Evolutionary conservation across 2,329 filamentous ascomycete genomes (phyloP), one percentile per base, ranked within the genome.

Genomic region (Cordyceps cicadae): DNA sequence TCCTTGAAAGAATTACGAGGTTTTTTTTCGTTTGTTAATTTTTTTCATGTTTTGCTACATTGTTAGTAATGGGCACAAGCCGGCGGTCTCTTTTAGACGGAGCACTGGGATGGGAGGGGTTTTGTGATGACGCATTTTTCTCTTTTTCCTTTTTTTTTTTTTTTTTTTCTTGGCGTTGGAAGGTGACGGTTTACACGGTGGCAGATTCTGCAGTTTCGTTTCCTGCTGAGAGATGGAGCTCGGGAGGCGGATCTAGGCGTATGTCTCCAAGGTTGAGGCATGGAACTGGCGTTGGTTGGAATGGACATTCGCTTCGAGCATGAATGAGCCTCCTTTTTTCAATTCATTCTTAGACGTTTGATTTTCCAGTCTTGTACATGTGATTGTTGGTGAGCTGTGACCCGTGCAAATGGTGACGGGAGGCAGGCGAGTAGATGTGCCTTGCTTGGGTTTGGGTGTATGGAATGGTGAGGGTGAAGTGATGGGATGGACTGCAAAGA

Each of bases 261-360:
- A 52, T 5, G 24, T 24, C 24, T 53, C 39, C 19, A 46, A 11
- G 21, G 8, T 2, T n/a, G 24, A 53, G 26, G 39, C 26, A 26
- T 26, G 17, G 48, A 39, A 45, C 14, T 43, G 56, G 56, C 56
- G 56, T 59, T 59, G 56, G 56, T 8, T 24, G 56, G 34, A 53
- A 59, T 46, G 56, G 56, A 59, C 56, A 53, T 59, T 59, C 49
- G 56, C 56, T 59, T 59, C 39, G 37, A 45, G 56, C 46, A 53
- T 59, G 56, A 59, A 59, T 59, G 56, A 52, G 56, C 56, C 56
- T 24, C 24, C 4, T 24, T 53, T 51, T 58, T 21, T 17, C 17
- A 24, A 24, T 12, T 32, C 5, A n/a, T 48, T 2, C 41, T 58
- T 32, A 48, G 17, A n/a, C 37, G 4, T 50, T 58, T 15, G 26